Percentiles rank a stretch among this genome's conserved stretches.
Conservation (phyloP, 2,329 filamentous ascomycete species). For the Claviceps fusiformis region DNA sequence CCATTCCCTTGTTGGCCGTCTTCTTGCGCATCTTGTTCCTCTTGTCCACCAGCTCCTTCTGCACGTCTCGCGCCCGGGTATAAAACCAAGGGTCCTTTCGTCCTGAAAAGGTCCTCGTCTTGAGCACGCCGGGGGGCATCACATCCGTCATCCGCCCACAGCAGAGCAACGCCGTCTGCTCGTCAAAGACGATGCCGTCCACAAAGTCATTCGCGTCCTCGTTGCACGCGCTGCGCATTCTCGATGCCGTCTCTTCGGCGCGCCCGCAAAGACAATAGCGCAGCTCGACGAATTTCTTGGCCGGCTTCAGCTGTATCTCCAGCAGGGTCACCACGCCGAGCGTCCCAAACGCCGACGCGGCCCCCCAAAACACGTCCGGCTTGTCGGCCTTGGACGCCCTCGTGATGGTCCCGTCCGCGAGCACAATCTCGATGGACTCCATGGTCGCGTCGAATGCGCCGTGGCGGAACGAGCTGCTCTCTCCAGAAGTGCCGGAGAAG, state of each 20-base stretch:
- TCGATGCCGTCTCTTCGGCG: slow-evolving; percentile 31
- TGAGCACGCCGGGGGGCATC: slow-evolving; percentile 21
- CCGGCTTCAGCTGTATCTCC: slow-evolving; percentile 44
- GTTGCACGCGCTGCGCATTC: slow-evolving; percentile 31
- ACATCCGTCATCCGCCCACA: slow-evolving; percentile 48
- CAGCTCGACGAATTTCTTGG: slow-evolving; percentile 41
- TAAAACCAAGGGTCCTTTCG: slow-evolving; percentile 65
- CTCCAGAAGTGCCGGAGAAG: slow-evolving; percentile 57
- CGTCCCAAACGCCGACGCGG: slow-evolving; percentile 52
- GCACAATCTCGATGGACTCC: slow-evolving; percentile 52
- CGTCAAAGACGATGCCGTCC: slow-evolving; percentile 56
- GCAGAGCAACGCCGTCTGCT: slow-evolving; percentile 49
- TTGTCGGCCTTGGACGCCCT: slow-evolving; percentile 29
- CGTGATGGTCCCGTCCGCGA: slow-evolving; percentile 51
- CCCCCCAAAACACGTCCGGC: slow-evolving; percentile 49
- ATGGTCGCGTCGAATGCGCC: slow-evolving; percentile 59
- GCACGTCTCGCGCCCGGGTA: slow-evolving; percentile 50
- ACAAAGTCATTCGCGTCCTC: slow-evolving; percentile 49
- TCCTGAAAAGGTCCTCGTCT: slow-evolving; percentile 43
- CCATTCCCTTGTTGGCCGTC: slow-evolving; percentile 13
- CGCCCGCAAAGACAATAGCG: slow-evolving; percentile 43
- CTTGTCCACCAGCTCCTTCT: slow-evolving; percentile 25
- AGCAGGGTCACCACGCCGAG: slow-evolving; percentile 52
- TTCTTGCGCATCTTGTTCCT: slow-evolving; percentile 22
- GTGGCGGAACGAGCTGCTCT: slow-evolving; percentile 57